A percentile compares a stretch with the other conserved stretches of the same genome.
phyloP scores from a whole-genome alignment of 306 rosid species.

The Fragaria iinumae region DNA sequence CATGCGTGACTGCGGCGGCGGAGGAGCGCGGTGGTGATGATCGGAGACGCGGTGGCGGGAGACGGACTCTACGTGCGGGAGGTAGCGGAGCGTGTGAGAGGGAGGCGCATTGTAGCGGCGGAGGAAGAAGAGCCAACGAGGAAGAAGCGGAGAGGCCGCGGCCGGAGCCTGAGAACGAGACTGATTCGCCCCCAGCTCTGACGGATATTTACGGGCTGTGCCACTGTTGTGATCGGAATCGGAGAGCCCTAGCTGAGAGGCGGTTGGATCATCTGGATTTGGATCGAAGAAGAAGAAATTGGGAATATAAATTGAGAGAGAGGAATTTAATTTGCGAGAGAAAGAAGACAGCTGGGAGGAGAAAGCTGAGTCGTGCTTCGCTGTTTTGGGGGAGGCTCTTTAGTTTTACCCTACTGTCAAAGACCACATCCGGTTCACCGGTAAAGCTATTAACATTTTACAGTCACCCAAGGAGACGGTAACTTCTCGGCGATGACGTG shows the following conservation, averaged over 20 bases:
- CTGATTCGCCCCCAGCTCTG: constrained; percentile 99
- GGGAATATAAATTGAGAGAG: constrained; percentile 5
- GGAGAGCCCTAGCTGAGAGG: constrained; percentile 36
- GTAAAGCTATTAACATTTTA: background rate
- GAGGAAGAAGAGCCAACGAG: constrained; percentile 68
- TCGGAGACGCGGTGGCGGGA: constrained; percentile 50
- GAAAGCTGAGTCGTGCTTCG: constrained; percentile 19
- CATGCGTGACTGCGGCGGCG: constrained; percentile 37
- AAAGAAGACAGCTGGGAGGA: constrained; percentile 18
- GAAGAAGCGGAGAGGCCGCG: constrained; percentile 44
- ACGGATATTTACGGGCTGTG: constrained; percentile 39
- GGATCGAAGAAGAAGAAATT: constrained; percentile 4
- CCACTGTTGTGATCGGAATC: constrained; percentile 27
- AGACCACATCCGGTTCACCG: background rate
- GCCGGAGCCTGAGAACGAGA: constrained; percentile 78
- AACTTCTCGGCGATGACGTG: background rate
- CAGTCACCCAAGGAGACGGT: background rate
- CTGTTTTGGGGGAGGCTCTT: background rate
- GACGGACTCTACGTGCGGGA: constrained; percentile 63
- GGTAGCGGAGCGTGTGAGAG: constrained; percentile 77
- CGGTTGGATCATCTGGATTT: constrained; percentile 24
- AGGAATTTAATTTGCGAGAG: background rate
- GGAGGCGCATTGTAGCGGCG: constrained; percentile 76
- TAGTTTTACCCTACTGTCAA: constrained; percentile 4
- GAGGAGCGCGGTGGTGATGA: constrained; percentile 7